Evolutionary conservation across 352 stramenopile species (phyloP), one percentile per base, ranked within the genome.

Genomic region (Globisporangium cederbergense): DNA sequence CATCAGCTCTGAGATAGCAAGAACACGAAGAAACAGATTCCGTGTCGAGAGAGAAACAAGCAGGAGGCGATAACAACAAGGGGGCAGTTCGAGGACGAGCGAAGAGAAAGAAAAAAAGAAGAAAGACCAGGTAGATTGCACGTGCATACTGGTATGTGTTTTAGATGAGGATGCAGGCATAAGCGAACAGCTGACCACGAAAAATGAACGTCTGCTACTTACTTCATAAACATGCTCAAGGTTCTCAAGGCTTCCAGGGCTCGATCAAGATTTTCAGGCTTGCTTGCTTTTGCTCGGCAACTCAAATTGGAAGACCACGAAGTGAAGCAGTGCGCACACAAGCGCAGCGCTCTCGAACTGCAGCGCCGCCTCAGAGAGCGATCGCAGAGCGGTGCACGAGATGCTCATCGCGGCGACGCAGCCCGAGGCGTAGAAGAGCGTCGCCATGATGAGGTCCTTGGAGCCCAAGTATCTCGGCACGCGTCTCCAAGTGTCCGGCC

Each of bases 401-500:
- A 82, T 49, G 20, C 69, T 75, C 68, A 87, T 78, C 32, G 69
- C 55, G 6, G 72, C 75, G 32, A 88, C 76, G 14, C 42, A 54
- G 9, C 76, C 66, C 10, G 68, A 49, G 13, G 71, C 55, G 38
- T 74, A 83, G 72, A 87, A 91, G 4, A 91, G 64, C 8, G 82
- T 91, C 46, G 63, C 69, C 51, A 89, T 46, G 22, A 83, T 70
- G 47, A 89, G 76, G 42, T 86, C 69, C 66, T 88, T 88, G 47
- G 79, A 89, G 45, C 82, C 80, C 18, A 91, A 45, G 43, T 86
- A 91, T 25, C 55, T 63, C 20, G 82, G 82, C 18, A 91, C 50
- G 3, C 74, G 73, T 3, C 72, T 75, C 82, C 82, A 89, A 30
- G 67, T 67, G 28, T 60, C 54, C 0, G 81, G 78, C 71, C 68